Base-by-base conservation (phyloP, 2,329 filamentous ascomycete genomes). In the Cercospora janseana region DNA sequence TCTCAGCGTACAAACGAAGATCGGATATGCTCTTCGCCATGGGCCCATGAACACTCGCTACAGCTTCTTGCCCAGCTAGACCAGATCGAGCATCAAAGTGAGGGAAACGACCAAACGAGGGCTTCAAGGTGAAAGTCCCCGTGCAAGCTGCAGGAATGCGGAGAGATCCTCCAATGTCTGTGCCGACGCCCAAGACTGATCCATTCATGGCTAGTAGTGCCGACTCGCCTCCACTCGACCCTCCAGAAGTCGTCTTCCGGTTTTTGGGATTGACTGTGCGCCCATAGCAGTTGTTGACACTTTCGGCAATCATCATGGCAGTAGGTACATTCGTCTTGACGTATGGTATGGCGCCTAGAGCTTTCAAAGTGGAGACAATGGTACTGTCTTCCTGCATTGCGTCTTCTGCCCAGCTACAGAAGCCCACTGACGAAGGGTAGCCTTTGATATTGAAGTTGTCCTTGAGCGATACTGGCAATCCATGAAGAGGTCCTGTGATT, bases 301-400 rank as follows among this genome's bases (percentile, higher is more conserved):
- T 79, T 63, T 86, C 83, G 9, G 81, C 77, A 44, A 85, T 83
- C 82, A 87, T 85, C 57, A 85, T 82, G 9, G 81, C 80, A 1
- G 80, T 83, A 0, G 85, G 83, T 2, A 87, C 72, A 58, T 86
- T 87, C 0, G 85, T 87, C 67, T 87, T 87, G 57, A 79, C 76
- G 57, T 87, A 85, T n/a, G 85, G 69, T 0, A 88, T 74, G 1
- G 84, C 84, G 1, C 85, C 85, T 0, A 81, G 72, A 13, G 74
- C 72, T 20, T 79, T 68, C 3, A 88, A 66, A 1, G 85, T 69
- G 6, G 79, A 72, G 0, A 86, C 78, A 5, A 86, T 69, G 0
- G 76, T 73, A 0, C 80, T 75, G 63, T 85, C 79, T 54, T 73
- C 66, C 24, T 67, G 65, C 10, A 78, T 81, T 0, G 84, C 81